Evolutionary conservation across 495 filamentous ascomycete species (phyloP), one percentile per base, ranked within the genome.

Genomic region (Penicillium pulvis): DNA sequence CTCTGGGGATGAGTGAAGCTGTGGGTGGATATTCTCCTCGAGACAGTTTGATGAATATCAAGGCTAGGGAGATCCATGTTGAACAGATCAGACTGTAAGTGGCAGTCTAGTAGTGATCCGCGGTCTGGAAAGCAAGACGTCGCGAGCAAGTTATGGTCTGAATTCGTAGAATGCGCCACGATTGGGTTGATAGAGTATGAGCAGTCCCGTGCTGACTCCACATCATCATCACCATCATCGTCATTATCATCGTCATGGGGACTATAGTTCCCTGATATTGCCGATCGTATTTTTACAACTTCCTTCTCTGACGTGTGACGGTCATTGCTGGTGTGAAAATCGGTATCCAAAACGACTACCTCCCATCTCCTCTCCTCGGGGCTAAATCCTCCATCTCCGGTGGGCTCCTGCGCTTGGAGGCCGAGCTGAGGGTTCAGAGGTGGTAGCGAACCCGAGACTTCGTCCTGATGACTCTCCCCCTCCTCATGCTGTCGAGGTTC

Each of bases 1-100:
- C 63, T 58, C 31, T 63, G 66, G n/a, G 59, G 48, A n/a, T 59
- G 53, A 19, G 23, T 63, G 30, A 54, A 66, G 35, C n/a, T 31
- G 43, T 57, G 30, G 12, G 51, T 48, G 4, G 49, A 33, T 14
- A 10, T 10, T 36, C 35, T 36, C 10, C 10, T 36, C 35, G 35
- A 10, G 12, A 36, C 6, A 7, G 2, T 14, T 10, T 36, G 35
- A 36, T 36, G 35, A 36, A 36, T 2, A 36, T 36, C 6, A 8
- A 36, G 35, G 7, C 35, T 10, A 10, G 10, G 10, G 2, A 36
- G 11, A 36, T 36, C 35, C 7, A 36, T 36, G 11, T 36, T 36
- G 11, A 14, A 36, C 2, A 12, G 12, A 2, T 36, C 35, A 14
- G 35, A 36, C 35, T 14, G 6, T 14, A 36, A 36, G 6, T 36